Conservation (phyloP, 768 basidiomycete genomes). For the Trametes cingulata region DNA sequence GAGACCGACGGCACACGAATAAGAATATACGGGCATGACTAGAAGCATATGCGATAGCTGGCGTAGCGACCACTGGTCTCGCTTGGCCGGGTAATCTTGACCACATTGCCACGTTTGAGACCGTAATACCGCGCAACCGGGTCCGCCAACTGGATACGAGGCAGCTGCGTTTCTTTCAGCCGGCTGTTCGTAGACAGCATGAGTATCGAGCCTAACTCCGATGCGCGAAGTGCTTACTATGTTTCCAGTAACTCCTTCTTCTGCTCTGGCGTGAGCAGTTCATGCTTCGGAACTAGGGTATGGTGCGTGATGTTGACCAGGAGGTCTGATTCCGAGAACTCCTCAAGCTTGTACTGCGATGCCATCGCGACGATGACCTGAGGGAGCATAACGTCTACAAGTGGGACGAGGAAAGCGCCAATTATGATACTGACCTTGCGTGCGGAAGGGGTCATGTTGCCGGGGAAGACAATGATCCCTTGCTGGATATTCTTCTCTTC, state of each 20-base stretch:
- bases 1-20: background rate
- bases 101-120: conserved; percentile 91
- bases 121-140: conserved; percentile 99
- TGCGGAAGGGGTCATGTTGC: conserved; percentile 95
- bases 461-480: conserved; percentile 94
- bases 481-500: conserved; percentile 89
- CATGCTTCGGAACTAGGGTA: conserved; percentile 90
- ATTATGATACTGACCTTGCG: conserved; percentile 62
- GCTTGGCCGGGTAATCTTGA: conserved; percentile 96
- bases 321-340: conserved; percentile 94
- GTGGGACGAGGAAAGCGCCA: background rate
- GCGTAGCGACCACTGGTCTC: conserved; percentile 96
- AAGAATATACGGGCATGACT: conserved; percentile 9
- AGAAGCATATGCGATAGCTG: conserved; percentile 91
- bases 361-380: conserved; percentile 94
- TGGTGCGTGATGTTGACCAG: conserved; percentile 98
- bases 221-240: conserved; percentile 67
- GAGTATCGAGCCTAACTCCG: conserved; percentile 7
- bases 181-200: conserved; percentile 56
- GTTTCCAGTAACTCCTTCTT: conserved; percentile 84
- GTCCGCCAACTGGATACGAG: conserved; percentile 93
- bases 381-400: background rate
- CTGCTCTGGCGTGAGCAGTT: conserved; percentile 81
- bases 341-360: conserved; percentile 83
- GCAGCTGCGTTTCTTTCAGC: conserved; percentile 95